These are phyloP conservation scores for Apiospora hydei DNA, from an alignment of 2,329 filamentous ascomycete genomes.

Conservation along the genomic window DNA sequence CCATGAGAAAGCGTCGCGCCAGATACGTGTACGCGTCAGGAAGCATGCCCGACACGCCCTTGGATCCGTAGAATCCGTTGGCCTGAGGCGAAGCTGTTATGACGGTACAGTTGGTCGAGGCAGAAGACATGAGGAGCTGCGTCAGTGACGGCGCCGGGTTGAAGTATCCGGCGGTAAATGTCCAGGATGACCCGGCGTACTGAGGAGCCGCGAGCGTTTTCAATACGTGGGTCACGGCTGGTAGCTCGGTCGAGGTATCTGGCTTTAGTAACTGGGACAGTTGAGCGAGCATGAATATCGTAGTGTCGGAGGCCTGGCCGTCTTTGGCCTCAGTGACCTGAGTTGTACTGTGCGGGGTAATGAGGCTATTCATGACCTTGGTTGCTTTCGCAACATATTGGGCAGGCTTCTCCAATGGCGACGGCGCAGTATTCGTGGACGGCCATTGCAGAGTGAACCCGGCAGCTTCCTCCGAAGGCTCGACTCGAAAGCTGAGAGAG, in stretches of 20 bases:
- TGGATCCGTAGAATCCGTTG: slow-evolving; percentile 92
- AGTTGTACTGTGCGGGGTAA: slow-evolving; percentile 57
- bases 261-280: slow-evolving; percentile 84
- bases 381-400: slow-evolving; percentile 76
- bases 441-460: slow-evolving; percentile 79
- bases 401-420: slow-evolving; percentile 74
- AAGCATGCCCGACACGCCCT: slow-evolving; percentile 87
- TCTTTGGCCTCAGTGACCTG: background rate
- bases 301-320: slow-evolving; percentile 60
- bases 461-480: slow-evolving; percentile 63
- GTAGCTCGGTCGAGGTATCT: slow-evolving; percentile 87
- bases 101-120: slow-evolving; percentile 76
- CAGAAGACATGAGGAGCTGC: slow-evolving; percentile 77
- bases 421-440: slow-evolving; percentile 73
- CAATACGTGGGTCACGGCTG: slow-evolving; percentile 78
- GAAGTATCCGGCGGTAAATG: slow-evolving; percentile 98
- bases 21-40: slow-evolving; percentile 93
- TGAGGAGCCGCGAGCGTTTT: slow-evolving; percentile 68
- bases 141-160: slow-evolving; percentile 91
- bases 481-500: slow-evolving; percentile 81
- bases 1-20: slow-evolving; percentile 79
- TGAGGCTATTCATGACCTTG: slow-evolving; percentile 68
- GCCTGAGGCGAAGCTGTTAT: slow-evolving; percentile 92
- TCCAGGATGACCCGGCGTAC: slow-evolving; percentile 80
- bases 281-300: slow-evolving; percentile 86